Evolutionary conservation across 1,284 basidiomycete genomes (phyloP).

Genomic region (Papiliotrema nemorosa): DNA sequence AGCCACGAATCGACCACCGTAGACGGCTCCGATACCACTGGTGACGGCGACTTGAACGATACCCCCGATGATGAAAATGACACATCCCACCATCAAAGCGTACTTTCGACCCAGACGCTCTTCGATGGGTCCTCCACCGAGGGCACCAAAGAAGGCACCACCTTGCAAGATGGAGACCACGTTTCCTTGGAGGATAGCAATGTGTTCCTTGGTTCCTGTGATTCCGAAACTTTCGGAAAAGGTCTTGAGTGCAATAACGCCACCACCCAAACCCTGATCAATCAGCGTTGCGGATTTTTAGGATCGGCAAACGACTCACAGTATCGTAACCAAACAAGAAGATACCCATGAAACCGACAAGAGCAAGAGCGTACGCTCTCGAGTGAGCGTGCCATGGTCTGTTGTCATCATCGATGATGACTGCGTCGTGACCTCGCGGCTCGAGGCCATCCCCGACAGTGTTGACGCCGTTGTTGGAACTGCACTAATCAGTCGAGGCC

Average conservation of each 20-base stretch:
- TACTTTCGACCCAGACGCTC: constrained; percentile 41
- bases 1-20: constrained; percentile 67
- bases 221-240: constrained; percentile 65
- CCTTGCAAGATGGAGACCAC: constrained; percentile 73
- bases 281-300: constrained; percentile 40
- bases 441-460: not conserved
- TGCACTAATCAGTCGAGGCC: too few relatives aligned
- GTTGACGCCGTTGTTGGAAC: too few relatives aligned
- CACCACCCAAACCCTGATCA: constrained; percentile 31
- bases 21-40: constrained; percentile 52
- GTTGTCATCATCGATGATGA: constrained; percentile 8
- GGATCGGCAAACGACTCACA: constrained; percentile 68
- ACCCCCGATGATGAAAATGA: constrained; percentile 65
- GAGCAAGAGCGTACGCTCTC: constrained; percentile 56
- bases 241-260: constrained; percentile 56
- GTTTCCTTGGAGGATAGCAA: constrained; percentile 47
- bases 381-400: constrained; percentile 33
- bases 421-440: not conserved
- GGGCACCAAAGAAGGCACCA: constrained; percentile 70
- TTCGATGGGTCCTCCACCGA: constrained; percentile 55
- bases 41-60: constrained; percentile 52
- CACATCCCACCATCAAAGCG: constrained; percentile 59
- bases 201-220: constrained; percentile 46
- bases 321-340: constrained; percentile 70
- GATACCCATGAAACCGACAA: constrained; percentile 72